A percentile compares a stretch with the other conserved stretches of the same genome.
Evolutionary conservation across 225 moss, liverwort and hornwort species (phyloP).

Genomic region (Ulota crispa): DNA sequence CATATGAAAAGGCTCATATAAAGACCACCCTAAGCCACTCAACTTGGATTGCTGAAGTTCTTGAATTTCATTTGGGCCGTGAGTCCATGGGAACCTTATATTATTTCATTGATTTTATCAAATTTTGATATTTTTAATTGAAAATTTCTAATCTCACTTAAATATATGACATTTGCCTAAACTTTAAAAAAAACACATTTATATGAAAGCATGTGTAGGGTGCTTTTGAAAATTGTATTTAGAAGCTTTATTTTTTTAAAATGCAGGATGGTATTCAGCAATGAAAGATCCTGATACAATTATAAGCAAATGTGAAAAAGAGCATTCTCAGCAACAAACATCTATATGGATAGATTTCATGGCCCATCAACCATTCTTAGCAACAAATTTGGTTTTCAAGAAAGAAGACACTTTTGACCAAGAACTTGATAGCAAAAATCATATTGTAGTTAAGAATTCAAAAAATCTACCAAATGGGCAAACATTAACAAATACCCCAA

Average conservation of each 20-base stretch:
- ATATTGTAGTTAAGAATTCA: neutral
- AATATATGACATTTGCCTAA: fast-evolving
- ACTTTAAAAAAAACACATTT: neutral
- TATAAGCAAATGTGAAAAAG: constrained; percentile 16
- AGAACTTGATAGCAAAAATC: neutral
- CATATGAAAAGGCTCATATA: neutral
- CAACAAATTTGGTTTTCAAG: neutral
- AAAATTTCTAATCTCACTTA: fast-evolving
- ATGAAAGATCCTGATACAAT: constrained; percentile 33
- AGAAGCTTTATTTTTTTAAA: fast-evolving
- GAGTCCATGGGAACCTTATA: neutral
- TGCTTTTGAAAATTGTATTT: fast-evolving
- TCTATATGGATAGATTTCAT: constrained; percentile 38
- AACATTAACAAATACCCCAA: neutral
- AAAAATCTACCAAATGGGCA: neutral
- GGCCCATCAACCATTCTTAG: neutral
- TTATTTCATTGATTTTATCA: no score
- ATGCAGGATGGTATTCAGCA: constrained; percentile 35
- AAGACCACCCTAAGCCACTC: neutral
- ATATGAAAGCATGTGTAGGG: fast-evolving
- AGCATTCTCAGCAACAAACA: constrained; percentile 20
- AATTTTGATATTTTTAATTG: no score
- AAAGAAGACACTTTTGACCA: fast-evolving
- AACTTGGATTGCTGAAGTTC: constrained; percentile 28
- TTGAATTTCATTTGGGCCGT: constrained; percentile 34